These are phyloP conservation scores for Eimeria praecox DNA, from an alignment of 169 alveolate species.

Conservation along the genomic window DNA sequence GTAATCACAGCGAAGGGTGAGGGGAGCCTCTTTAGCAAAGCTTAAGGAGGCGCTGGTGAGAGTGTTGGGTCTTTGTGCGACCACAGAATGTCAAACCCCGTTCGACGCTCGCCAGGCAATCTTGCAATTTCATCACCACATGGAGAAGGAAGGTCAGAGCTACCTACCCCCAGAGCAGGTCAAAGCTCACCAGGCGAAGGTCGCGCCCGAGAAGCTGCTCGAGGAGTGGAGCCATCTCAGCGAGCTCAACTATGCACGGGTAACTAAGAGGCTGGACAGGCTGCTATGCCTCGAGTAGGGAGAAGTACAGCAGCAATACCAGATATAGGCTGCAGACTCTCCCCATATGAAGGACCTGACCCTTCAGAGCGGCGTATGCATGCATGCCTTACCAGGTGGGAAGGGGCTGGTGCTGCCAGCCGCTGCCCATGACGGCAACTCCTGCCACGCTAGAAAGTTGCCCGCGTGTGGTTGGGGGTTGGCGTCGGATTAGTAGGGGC, in stretches of 20 bases:
- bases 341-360: neutral
- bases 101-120: slow-evolving; percentile 47
- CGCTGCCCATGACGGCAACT: neutral
- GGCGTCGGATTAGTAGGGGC: too few species aligned
- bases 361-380: neutral
- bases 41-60: too few species aligned
- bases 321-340: neutral
- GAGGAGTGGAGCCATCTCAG: slow-evolving; percentile 35
- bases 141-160: neutral
- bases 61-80: too few species aligned
- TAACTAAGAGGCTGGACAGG: slow-evolving; percentile 42
- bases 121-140: slow-evolving; percentile 24
- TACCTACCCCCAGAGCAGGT: slow-evolving; percentile 17
- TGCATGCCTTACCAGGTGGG: neutral
- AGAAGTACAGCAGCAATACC: neutral
- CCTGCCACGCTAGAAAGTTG: neutral
- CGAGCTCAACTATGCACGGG: neutral
- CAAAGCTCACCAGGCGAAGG: neutral
- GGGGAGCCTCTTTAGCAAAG: too few species aligned
- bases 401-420: neutral
- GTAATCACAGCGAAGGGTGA: neutral
- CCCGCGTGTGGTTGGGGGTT: too few species aligned
- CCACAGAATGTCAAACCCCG: slow-evolving; percentile 62
- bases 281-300: neutral
- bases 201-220: neutral